These are phyloP conservation scores for Leccinum broughii DNA, from an alignment of 768 basidiomycete genomes.

Conservation along the genomic window DNA sequence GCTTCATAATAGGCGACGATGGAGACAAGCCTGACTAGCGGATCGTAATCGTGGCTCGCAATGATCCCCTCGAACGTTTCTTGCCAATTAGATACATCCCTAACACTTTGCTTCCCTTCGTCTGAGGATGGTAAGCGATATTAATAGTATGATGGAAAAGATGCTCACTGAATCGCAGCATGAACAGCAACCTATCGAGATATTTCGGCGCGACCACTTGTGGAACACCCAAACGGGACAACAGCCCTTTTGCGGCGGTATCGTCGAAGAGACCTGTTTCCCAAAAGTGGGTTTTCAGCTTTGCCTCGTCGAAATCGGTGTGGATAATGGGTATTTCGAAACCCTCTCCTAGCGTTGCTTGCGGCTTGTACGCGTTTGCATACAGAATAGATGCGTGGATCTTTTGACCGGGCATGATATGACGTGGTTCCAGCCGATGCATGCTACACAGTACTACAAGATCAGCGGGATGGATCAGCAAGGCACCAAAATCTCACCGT, in stretches of 20 bases:
- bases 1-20: too few relatives aligned
- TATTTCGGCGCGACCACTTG: not conserved
- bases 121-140: not conserved
- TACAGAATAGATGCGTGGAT: not conserved
- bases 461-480: not conserved
- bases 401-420: not conserved
- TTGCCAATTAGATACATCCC: not conserved
- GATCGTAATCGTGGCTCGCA: not conserved
- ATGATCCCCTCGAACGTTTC: not conserved
- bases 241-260: not conserved
- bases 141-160: not conserved
- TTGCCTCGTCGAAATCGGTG: not conserved
- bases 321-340: not conserved
- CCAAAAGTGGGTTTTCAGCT: not conserved
- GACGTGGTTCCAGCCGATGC: not conserved
- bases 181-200: not conserved
- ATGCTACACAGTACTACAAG: not conserved
- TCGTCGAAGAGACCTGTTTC: not conserved
- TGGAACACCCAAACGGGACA: not conserved
- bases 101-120: not conserved
- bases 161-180: not conserved
- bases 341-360: not conserved
- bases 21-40: not conserved
- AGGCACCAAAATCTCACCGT: not conserved
- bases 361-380: not conserved